phyloP scores from a whole-genome alignment of 768 basidiomycete species.

The Wakefieldia striispora region DNA sequence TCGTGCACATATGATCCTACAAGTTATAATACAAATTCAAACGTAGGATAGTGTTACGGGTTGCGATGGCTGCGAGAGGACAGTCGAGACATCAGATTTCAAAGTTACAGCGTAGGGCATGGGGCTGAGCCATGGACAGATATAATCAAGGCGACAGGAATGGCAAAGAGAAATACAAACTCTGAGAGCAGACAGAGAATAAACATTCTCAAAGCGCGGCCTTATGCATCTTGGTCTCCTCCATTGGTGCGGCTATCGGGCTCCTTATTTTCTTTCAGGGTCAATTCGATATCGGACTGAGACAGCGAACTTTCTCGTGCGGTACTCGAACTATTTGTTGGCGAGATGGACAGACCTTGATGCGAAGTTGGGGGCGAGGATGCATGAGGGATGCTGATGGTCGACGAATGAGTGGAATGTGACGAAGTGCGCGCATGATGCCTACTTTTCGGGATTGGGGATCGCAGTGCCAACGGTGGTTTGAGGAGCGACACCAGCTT shows the following conservation, averaged over 20 bases:
- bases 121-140: slow-evolving; percentile 20
- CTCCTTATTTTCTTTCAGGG: slow-evolving; percentile 17
- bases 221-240: slow-evolving; percentile 17
- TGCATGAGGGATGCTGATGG: slow-evolving; percentile 82
- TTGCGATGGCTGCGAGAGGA: slow-evolving; percentile 16
- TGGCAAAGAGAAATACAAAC: slow-evolving; percentile 14
- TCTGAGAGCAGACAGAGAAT: slow-evolving; percentile 1
- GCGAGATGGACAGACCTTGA: slow-evolving; percentile 66
- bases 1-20: slow-evolving; percentile 23
- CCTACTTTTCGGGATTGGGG: slow-evolving; percentile 96
- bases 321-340: slow-evolving; percentile 66
- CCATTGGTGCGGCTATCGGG: slow-evolving; percentile 5
- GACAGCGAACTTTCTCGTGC: slow-evolving; percentile 57
- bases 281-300: slow-evolving; percentile 23
- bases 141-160: slow-evolving; percentile 24
- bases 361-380: slow-evolving; percentile 62
- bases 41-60: slow-evolving; percentile 25
- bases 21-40: slow-evolving; percentile 31
- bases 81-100: slow-evolving; percentile 17
- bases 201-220: neutral
- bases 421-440: slow-evolving; percentile 4
- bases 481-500: slow-evolving; percentile 89
- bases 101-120: slow-evolving; percentile 10
- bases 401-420: neutral
- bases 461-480: slow-evolving; percentile 92